Evolutionary conservation across 129 eudicot genomes (phyloP), one percentile per base, ranked within the genome.

Genomic region (Escallonia rubra): DNA sequence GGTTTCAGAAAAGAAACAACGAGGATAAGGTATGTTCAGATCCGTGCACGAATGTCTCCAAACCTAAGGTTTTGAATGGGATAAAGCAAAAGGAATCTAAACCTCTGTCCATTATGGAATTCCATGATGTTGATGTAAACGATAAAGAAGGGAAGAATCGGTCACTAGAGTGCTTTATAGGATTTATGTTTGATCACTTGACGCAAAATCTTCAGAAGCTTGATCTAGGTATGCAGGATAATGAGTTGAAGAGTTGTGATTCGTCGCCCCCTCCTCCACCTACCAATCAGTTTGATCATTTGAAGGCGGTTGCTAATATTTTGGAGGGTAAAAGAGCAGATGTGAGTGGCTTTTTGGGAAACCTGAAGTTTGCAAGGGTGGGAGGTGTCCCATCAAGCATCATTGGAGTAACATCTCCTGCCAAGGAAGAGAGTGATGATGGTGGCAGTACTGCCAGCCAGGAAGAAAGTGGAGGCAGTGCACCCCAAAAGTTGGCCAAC

Each of bases 311-410:
- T 66, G 67, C 79, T 41, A 79, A 82, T 73, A 74, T 86, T 52
- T 67, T 86, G 66, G 95, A 92, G 70, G 89, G 86, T 14, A 86
- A 89, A 69, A 81, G 71, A 57, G 87, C 90, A 45, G 95, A 89
- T 72, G 72, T 89, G 48, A 76, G 82, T 73, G 87, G 79, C 4
- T 78, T 92, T 70, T 63, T 86, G 57, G 95, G 95, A 49, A 92
- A 86, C 78, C 78, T 92, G 66, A 86, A 71, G 61, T 92, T 92
- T 80, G 96, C 98, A 0, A 86, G 92, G 55, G 95, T 92, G 43
- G 90, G 96, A 67, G 98, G 98, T 15, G 85, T 85, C 50, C 91
- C 98, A 23, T 68, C 91, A 11, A 79, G 91, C 74, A 83, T 92
- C 13, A 77, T 88, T 10, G 94, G 74, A 65, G 76, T 81, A 11